Base-by-base conservation (phyloP, 2,329 filamentous ascomycete species). In the Phyllosticta paracitricarpa region DNA sequence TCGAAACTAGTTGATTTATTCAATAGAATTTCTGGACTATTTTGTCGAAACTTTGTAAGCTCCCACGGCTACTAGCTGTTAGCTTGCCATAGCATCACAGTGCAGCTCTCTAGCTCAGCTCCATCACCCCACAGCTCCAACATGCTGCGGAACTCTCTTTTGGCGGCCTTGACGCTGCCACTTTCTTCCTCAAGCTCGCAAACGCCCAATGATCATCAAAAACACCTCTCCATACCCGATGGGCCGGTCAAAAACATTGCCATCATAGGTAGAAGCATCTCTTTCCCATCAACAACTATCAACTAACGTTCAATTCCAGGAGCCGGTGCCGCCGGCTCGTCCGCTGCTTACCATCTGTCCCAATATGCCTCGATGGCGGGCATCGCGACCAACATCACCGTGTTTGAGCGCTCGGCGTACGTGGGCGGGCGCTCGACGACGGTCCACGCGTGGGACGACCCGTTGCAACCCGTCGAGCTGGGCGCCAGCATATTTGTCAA, bases 401-500 rank as follows among this genome's bases (percentile, higher is more conserved):
- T 99, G 28, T 97, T 93, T 72, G 94, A 99, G 70, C 88, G 87
- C 66, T 85, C 84, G 17, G 73, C 78, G 33, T 89, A 86, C 66
- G 81, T 97, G 53, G 94, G 94, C 30, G 94, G 94, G 8, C 89
- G 94, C 26, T 89, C 89, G 7, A 89, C 92, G 30, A 97, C 92
- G 0, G 88, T 96, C 19, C 79, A 91, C 68, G 86, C 85, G 2
- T 93, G 88, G 71, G 81, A 84, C 65, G 81, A 93, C 67, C 78
- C 85, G 1, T 65, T 76, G 0, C 77, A 86, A 51, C 88, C 88
- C 1, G 82, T 96, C 40, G 94, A 99, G 73, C 79, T 97, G 0
- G 94, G 94, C 17, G 94, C 89, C 10, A 93, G 88, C 64, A 96
- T 97, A 67, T 99, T 97, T 71, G 89, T 97, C 54, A 73, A 87